phyloP scores from a whole-genome alignment of 371 early-diverging fungal genomes.

The Rhizopus stolonifer region DNA sequence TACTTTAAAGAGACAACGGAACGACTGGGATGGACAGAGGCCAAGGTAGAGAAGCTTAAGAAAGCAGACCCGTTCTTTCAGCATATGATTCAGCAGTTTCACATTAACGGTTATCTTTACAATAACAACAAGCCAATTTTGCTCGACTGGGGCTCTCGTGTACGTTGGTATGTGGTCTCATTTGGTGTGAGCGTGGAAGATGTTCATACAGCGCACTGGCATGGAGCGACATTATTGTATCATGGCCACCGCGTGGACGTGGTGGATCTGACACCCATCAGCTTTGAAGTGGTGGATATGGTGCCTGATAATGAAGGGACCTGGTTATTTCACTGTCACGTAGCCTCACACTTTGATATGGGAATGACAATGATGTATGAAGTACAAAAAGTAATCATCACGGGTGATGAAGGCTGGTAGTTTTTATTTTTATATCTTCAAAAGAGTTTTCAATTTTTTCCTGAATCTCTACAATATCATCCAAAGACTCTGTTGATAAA shows the following conservation, averaged over 20 bases:
- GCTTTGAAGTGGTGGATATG: constrained; percentile 47
- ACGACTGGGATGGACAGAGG: constrained; percentile 20
- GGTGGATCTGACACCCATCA: constrained; percentile 44
- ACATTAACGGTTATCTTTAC: constrained; percentile 51
- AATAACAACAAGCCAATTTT: constrained; percentile 43
- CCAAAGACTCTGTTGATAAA: too few relatives aligned
- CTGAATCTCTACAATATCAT: too few relatives aligned
- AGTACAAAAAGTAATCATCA: constrained; percentile 43
- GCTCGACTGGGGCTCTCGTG: constrained; percentile 37
- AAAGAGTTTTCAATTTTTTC: too few relatives aligned
- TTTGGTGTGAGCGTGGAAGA: constrained; percentile 43
- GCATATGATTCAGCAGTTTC: constrained; percentile 52
- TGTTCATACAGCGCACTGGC: constrained; percentile 57
- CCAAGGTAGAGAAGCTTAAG: constrained; percentile 6
- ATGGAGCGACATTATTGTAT: constrained; percentile 43
- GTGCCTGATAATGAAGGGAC: constrained; percentile 55
- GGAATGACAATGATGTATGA: constrained; percentile 54
- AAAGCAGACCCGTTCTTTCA: constrained; percentile 30
- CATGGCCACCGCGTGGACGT: constrained; percentile 51
- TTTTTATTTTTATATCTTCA: neutral
- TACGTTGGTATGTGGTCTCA: constrained; percentile 52
- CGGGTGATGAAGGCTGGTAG: constrained; percentile 50
- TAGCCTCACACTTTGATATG: constrained; percentile 44
- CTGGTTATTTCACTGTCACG: constrained; percentile 58
- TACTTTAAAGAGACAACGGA: constrained; percentile 35